Conservation (phyloP, 2,329 filamentous ascomycete genomes). For the Daldinia eschscholtzii region DNA sequence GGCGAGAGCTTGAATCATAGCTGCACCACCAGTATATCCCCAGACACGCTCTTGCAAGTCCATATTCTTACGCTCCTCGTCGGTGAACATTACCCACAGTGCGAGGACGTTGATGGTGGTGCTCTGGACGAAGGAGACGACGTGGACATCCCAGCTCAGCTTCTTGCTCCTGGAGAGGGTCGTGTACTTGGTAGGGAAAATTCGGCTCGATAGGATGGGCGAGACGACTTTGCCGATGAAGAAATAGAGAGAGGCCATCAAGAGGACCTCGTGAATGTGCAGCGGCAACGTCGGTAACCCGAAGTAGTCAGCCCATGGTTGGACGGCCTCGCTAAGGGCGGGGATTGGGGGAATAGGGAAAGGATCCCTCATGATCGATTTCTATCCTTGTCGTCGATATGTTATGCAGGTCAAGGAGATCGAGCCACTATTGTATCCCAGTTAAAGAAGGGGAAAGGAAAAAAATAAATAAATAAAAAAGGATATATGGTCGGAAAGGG, state of each 20-base stretch:
- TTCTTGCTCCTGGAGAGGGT: conserved; percentile 72
- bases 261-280: conserved; percentile 81
- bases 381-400: conserved; percentile 10
- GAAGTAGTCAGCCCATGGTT: conserved; percentile 74
- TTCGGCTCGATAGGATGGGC: conserved; percentile 71
- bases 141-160: conserved; percentile 87
- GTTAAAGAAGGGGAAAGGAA: not conserved
- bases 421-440: conserved; percentile 2
- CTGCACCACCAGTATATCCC: conserved; percentile 80
- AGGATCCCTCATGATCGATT: conserved; percentile 74
- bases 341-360: conserved; percentile 75
- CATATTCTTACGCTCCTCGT: conserved; percentile 76
- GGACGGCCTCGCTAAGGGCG: conserved; percentile 66
- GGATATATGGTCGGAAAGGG: not conserved
- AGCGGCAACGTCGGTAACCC: conserved; percentile 75
- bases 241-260: conserved; percentile 76
- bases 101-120: conserved; percentile 77
- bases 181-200: conserved; percentile 75
- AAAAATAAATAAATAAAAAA: too few species aligned
- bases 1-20: conserved; percentile 81
- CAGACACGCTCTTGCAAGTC: conserved; percentile 77
- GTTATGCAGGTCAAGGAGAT: not conserved
- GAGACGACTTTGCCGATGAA: conserved; percentile 75
- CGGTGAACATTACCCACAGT: conserved; percentile 77
- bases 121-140: conserved; percentile 86